A percentile compares a stretch with the other conserved stretches of the same genome.
phyloP scores from a whole-genome alignment of 2,329 filamentous ascomycete genomes.

The Aspergillus sp. region DNA sequence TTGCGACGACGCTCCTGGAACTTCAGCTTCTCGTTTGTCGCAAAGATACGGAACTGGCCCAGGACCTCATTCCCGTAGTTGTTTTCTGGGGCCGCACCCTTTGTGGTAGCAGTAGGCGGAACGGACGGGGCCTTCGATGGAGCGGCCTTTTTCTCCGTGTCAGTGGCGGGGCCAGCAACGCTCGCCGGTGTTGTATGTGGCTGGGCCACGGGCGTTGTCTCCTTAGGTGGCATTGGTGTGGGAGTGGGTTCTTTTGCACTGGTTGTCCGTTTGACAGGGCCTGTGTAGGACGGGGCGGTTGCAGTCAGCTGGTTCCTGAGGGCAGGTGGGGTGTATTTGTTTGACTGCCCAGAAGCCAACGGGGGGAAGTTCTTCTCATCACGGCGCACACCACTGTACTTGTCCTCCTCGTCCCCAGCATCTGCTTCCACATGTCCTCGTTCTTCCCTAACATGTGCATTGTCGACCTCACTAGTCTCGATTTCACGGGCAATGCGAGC shows the following conservation, averaged over 20 bases:
- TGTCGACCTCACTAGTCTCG: constrained; percentile 72
- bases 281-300: constrained; percentile 77
- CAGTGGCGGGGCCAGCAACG: constrained; percentile 29
- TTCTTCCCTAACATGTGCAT: constrained; percentile 88
- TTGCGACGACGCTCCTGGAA: constrained; percentile 61
- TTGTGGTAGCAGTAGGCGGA: constrained; percentile 46
- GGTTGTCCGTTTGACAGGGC: constrained; percentile 89
- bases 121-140: constrained; percentile 29
- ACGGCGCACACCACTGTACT: constrained; percentile 91
- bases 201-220: constrained; percentile 24
- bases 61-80: constrained; percentile 66
- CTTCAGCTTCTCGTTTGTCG: constrained; percentile 64
- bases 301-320: constrained; percentile 78
- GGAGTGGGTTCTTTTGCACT: constrained; percentile 58
- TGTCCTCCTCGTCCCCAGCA: constrained; percentile 87
- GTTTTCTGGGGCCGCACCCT: constrained; percentile 52
- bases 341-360: constrained; percentile 62
- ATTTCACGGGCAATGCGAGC: constrained; percentile 89
- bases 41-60: constrained; percentile 68
- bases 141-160: constrained; percentile 32
- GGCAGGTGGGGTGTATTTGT: constrained; percentile 90
- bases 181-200: constrained; percentile 22
- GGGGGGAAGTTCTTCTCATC: constrained; percentile 66
- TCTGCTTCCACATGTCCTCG: constrained; percentile 70
- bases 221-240: constrained; percentile 35